These are phyloP conservation scores for Talaromyces adpressus DNA, from an alignment of 495 filamentous ascomycete species.

Conservation along the genomic window DNA sequence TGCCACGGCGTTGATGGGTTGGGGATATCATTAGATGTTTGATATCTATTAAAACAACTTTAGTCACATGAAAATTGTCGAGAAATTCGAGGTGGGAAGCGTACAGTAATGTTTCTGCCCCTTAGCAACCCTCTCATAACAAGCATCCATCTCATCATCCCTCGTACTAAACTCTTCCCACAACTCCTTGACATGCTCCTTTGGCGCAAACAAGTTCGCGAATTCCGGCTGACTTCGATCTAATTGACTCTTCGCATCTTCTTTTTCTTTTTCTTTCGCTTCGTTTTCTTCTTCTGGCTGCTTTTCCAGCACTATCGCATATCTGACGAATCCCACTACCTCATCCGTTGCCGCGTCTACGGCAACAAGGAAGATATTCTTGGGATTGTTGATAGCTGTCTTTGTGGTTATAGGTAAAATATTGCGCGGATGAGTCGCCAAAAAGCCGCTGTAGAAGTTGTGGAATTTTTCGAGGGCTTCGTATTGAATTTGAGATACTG, in stretches of 20 bases:
- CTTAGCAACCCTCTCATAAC: not conserved
- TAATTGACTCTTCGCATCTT: not conserved
- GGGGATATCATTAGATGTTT: constrained; percentile 19
- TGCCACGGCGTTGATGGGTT: constrained; percentile 4
- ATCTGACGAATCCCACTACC: constrained; percentile 1
- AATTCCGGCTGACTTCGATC: not conserved
- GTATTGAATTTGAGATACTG: not conserved
- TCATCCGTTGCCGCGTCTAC: not conserved
- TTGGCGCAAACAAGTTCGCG: not conserved
- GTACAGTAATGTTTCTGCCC: constrained; percentile 4
- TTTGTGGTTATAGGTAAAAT: not conserved
- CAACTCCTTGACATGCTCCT: not conserved
- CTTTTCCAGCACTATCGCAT: not conserved
- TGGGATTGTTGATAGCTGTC: constrained; percentile 35
- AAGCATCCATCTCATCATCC: constrained; percentile 7
- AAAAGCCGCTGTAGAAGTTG: not conserved
- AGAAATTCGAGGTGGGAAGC: not conserved
- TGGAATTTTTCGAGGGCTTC: constrained; percentile 3
- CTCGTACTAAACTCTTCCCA: not conserved
- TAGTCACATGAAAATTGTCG: not conserved
- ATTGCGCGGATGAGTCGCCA: not conserved
- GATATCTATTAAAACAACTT: constrained; percentile 12
- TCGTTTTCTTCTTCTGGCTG: not conserved
- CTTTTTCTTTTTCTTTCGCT: not conserved
- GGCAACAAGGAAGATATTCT: constrained; percentile 22